phyloP scores from a whole-genome alignment of 208 protist genomes.

The Acanthamoeba lenticulata region DNA sequence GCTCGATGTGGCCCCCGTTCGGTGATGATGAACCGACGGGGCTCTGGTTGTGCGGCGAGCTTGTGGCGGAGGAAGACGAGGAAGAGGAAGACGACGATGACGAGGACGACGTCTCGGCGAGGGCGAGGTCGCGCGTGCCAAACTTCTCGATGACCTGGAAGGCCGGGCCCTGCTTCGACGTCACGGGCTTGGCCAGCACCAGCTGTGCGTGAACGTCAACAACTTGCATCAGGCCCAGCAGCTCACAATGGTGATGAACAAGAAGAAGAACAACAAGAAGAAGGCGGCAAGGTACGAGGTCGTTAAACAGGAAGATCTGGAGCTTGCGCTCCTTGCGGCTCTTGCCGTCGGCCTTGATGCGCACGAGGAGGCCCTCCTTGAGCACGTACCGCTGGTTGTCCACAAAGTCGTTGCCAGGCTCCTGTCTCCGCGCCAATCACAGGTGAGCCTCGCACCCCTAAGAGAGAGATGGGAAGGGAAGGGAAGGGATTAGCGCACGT shows the following conservation, averaged over 20 bases:
- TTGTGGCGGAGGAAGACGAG: neutral
- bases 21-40: too few species aligned
- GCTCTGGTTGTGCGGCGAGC: too few species aligned
- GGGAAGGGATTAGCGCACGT: neutral
- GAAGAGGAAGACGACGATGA: neutral
- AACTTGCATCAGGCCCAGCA: too few species aligned
- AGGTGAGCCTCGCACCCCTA: neutral
- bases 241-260: too few species aligned
- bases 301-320: conserved; percentile 1
- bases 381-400: neutral
- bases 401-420: conserved; percentile 9
- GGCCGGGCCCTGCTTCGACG: neutral
- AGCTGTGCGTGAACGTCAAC: neutral
- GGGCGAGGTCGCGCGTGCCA: neutral
- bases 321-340: neutral
- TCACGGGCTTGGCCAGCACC: neutral
- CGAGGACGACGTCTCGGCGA: neutral
- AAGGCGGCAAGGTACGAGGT: neutral
- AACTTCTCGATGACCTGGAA: neutral
- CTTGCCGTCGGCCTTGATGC: neutral
- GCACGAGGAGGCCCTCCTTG: neutral
- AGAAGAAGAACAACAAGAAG: neutral
- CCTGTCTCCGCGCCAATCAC: neutral
- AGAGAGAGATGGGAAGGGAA: neutral
- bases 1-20: neutral